phyloP scores from a whole-genome alignment of 768 basidiomycete genomes.

The Rhodotorula sphaerocarpa region DNA sequence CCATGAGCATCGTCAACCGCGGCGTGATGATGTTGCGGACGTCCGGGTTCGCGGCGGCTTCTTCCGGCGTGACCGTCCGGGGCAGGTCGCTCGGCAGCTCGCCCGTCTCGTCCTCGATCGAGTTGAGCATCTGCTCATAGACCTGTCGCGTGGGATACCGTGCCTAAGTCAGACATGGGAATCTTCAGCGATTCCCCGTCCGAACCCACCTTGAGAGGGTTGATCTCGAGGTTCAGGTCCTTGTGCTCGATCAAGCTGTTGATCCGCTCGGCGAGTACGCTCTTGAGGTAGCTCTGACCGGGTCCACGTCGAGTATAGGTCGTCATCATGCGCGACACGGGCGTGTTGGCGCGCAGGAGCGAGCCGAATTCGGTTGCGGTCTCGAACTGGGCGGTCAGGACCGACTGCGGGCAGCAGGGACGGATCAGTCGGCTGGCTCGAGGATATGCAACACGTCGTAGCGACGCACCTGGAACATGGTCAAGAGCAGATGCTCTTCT shows the following conservation, averaged over 20 bases:
- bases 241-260: constrained; percentile 99
- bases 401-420: constrained; percentile 56
- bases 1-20: constrained; percentile 96
- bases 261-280: constrained; percentile 92
- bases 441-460: too few relatives aligned
- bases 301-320: constrained; percentile 98
- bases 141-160: constrained; percentile 52
- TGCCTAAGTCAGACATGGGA: too few relatives aligned
- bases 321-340: constrained; percentile 99
- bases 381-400: constrained; percentile 96
- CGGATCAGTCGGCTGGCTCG: too few relatives aligned
- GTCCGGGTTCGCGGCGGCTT: constrained; percentile 86
- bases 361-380: constrained; percentile 99
- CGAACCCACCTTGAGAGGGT: constrained; percentile 79
- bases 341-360: constrained; percentile 92
- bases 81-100: constrained; percentile 82
- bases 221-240: constrained; percentile 97
- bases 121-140: constrained; percentile 98
- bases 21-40: constrained; percentile 98
- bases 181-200: too few relatives aligned
- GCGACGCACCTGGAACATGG: constrained; percentile 75
- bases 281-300: constrained; percentile 96
- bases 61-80: constrained; percentile 83
- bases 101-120: constrained; percentile 96
- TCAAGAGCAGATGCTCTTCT: constrained; percentile 94